phyloP scores from a whole-genome alignment of 768 basidiomycete species.

The Naganishia randhawae region DNA sequence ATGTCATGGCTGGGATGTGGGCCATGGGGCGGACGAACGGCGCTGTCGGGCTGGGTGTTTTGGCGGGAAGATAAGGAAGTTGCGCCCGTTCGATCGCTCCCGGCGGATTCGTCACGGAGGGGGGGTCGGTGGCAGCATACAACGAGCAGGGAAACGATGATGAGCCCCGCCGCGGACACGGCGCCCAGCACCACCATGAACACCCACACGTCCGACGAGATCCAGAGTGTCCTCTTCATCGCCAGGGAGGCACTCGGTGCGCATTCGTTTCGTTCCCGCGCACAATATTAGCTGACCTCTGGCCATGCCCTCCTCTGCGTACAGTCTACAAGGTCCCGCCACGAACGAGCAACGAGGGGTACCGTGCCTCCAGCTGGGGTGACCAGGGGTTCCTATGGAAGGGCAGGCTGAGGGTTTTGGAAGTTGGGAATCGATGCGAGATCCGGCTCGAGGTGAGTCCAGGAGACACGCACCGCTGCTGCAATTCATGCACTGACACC shows the following conservation, averaged over 20 bases:
- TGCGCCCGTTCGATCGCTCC: neutral
- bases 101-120: neutral
- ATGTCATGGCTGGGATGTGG: neutral
- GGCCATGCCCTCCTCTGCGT: neutral
- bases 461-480: too few species aligned
- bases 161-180: too few species aligned
- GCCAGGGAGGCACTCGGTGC: constrained; percentile 18
- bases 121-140: too few species aligned
- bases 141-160: neutral
- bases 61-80: neutral
- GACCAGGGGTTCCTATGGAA: constrained; percentile 82
- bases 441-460: constrained; percentile 73
- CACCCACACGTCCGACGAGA: constrained; percentile 3
- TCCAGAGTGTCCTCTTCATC: constrained; percentile 11
- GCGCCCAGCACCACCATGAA: neutral
- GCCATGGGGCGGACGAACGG: neutral
- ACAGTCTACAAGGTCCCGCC: constrained; percentile 89
- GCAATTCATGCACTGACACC: too few species aligned
- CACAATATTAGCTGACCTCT: neutral
- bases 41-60: too few species aligned
- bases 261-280: neutral
- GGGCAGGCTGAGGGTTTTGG: constrained; percentile 78
- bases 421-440: constrained; percentile 65
- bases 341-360: constrained; percentile 77
- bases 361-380: constrained; percentile 90